Evolutionary conservation across 768 basidiomycete genomes (phyloP).

Genomic region (Boletus bicolor): DNA sequence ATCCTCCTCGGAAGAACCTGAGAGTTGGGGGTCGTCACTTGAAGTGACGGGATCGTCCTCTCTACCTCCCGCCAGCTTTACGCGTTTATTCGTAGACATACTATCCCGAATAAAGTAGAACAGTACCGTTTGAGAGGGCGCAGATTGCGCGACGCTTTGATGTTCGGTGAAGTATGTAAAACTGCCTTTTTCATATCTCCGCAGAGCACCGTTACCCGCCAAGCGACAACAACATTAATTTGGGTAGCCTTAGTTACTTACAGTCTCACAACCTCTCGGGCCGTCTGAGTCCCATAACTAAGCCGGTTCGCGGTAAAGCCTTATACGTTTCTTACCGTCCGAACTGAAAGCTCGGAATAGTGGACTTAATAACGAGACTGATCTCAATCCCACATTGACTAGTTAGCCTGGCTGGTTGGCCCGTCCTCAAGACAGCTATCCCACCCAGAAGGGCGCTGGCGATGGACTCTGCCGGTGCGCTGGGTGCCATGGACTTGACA

Average conservation of each 20-base stretch:
- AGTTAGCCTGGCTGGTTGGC: slow-evolving; percentile 5
- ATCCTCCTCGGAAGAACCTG: slow-evolving; percentile 13
- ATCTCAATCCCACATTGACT: slow-evolving; percentile 2
- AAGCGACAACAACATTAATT: not conserved
- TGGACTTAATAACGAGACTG: slow-evolving; percentile 5
- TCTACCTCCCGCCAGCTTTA: slow-evolving; percentile 36
- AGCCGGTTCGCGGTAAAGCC: slow-evolving; percentile 3
- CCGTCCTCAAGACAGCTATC: slow-evolving; percentile 2
- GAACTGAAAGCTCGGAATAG: slow-evolving; percentile 15
- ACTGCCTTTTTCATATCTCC: slow-evolving; percentile 1
- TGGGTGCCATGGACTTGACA: slow-evolving; percentile 49
- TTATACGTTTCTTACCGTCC: slow-evolving; percentile 12
- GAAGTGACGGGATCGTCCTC: slow-evolving; percentile 10
- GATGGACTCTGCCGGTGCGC: slow-evolving; percentile 31
- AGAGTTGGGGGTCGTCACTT: slow-evolving; percentile 3
- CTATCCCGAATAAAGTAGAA: slow-evolving; percentile 7
- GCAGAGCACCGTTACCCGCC: not conserved
- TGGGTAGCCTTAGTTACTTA: not conserved
- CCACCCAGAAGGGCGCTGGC: not conserved
- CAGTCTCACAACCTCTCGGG: slow-evolving; percentile 3
- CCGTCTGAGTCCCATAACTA: slow-evolving; percentile 1
- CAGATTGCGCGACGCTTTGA: not conserved
- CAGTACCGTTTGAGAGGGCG: not conserved
- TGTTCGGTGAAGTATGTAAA: not conserved
- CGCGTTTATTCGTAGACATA: slow-evolving; percentile 57